These are phyloP conservation scores for Auricularia sp. DNA, from an alignment of 768 basidiomycete genomes.

Conservation along the genomic window DNA sequence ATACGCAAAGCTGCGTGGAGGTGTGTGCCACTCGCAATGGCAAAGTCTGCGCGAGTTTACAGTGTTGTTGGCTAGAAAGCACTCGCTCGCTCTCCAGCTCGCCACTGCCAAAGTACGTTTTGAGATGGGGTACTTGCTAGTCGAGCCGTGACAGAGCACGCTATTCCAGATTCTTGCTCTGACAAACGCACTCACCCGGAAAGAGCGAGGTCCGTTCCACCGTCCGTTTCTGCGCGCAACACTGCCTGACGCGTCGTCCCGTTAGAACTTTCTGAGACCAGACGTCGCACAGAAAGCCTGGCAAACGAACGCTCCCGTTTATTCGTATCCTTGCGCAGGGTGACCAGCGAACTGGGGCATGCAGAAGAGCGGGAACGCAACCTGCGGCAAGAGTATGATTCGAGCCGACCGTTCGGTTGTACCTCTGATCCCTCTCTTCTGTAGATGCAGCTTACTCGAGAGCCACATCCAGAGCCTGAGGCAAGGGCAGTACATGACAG, in stretches of 20 bases:
- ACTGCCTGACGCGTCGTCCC: neutral
- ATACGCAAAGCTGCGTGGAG: too few species aligned
- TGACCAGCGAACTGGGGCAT: neutral
- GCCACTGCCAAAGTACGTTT: neutral
- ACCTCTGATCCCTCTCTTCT: neutral
- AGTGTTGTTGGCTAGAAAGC: neutral
- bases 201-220: neutral
- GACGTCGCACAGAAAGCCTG: neutral
- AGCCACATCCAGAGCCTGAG: neutral
- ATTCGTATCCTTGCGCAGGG: neutral
- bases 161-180: neutral
- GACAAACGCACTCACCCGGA: neutral
- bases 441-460: neutral
- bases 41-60: neutral
- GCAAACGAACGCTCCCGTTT: neutral
- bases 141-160: neutral
- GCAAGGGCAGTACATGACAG: neutral
- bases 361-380: neutral
- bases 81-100: neutral
- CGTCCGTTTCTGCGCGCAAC: too few species aligned
- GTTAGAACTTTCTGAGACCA: neutral
- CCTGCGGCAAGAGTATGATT: neutral
- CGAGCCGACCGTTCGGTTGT: neutral
- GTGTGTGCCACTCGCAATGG: neutral
- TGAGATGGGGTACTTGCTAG: neutral